Evolutionary conservation across 306 rosid genomes (phyloP).

Genomic region (Cucumis melo): DNA sequence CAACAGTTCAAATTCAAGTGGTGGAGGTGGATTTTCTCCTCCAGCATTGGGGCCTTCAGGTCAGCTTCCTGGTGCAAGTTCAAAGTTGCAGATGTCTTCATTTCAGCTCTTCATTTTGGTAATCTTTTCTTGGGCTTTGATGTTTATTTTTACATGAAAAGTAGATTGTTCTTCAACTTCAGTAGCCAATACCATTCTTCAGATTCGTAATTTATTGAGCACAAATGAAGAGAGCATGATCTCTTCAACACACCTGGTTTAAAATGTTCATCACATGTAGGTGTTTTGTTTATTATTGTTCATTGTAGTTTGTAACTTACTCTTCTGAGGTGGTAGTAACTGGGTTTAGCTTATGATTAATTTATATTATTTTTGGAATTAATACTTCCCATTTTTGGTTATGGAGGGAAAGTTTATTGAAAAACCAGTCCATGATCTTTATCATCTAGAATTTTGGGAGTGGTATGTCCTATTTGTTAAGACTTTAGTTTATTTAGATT

Average conservation of each 20-base stretch:
- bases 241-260: background rate
- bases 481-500: too few species aligned
- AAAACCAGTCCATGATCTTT: background rate
- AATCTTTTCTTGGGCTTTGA: conserved; percentile 12
- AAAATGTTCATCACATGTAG: background rate
- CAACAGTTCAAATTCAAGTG: conserved; percentile 48
- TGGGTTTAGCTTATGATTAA: background rate
- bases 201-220: conserved; percentile 2
- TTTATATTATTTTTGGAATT: background rate
- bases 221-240: background rate
- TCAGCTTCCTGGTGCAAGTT: conserved; percentile 29
- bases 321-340: background rate
- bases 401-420: background rate
- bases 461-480: background rate
- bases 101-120: conserved; percentile 28
- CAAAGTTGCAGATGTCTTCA: conserved; percentile 23
- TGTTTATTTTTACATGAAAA: conserved; percentile 25
- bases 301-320: background rate
- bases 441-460: background rate
- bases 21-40: conserved; percentile 26
- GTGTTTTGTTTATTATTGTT: background rate
- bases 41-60: conserved; percentile 35
- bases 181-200: background rate
- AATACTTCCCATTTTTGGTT: background rate
- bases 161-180: background rate